Evolutionary conservation across 2,329 filamentous ascomycete species (phyloP).

Genomic region (Chrysosporium queenslandicum): DNA sequence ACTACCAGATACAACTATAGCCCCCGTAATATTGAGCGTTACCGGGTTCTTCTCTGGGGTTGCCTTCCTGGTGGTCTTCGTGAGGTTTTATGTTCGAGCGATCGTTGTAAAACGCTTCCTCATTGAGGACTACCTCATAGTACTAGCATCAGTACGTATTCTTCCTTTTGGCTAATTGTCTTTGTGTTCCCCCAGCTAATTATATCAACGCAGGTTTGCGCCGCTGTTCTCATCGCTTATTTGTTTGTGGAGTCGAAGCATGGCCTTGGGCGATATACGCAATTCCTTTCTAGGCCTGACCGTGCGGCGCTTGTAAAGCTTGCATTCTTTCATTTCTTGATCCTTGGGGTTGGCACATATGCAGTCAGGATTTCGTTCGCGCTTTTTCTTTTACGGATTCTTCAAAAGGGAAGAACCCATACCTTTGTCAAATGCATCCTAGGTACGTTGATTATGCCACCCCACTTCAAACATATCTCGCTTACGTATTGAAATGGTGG

Average conservation of each 20-base stretch:
- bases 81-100: slow-evolving; percentile 15
- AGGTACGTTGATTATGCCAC: slow-evolving; percentile 25
- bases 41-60: slow-evolving; percentile 15
- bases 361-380: slow-evolving; percentile 42
- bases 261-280: slow-evolving; percentile 41
- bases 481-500: slow-evolving; percentile 20
- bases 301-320: slow-evolving; percentile 33
- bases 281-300: slow-evolving; percentile 29
- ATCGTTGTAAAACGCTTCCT: slow-evolving; percentile 9
- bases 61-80: slow-evolving; percentile 12
- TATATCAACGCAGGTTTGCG: slow-evolving; percentile 18
- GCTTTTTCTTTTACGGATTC: slow-evolving; percentile 39
- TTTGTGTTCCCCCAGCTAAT: not conserved
- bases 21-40: slow-evolving; percentile 14
- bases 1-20: slow-evolving; percentile 1
- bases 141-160: slow-evolving; percentile 14
- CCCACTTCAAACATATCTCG: not conserved
- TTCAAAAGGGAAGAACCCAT: slow-evolving; percentile 33
- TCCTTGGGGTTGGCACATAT: slow-evolving; percentile 38
- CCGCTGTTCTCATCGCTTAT: slow-evolving; percentile 27
- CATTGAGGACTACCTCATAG: slow-evolving; percentile 15
- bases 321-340: slow-evolving; percentile 40
- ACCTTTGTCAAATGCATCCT: slow-evolving; percentile 36
- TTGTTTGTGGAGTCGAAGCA: slow-evolving; percentile 38
- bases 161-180: not conserved